A percentile compares a stretch with the other conserved stretches of the same genome.
Conservation (phyloP, 768 basidiomycete genomes). For the Leccinellum albellum region DNA sequence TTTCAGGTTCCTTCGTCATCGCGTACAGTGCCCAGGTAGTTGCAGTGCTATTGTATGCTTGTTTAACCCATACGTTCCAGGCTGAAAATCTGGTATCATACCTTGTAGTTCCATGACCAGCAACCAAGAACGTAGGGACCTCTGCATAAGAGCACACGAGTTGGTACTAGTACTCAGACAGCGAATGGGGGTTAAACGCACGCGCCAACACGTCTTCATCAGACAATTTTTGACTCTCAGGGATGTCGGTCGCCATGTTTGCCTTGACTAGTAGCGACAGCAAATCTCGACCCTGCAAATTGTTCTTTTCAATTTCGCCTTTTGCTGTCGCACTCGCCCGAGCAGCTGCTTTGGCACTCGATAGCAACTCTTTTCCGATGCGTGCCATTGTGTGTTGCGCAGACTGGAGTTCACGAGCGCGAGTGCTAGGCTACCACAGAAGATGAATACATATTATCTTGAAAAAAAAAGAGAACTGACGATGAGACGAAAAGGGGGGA, state of each 20-base stretch:
- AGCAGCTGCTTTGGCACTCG: constrained; percentile 41
- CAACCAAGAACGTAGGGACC: neutral
- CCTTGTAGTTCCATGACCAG: constrained; percentile 1
- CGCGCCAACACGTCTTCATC: constrained; percentile 61
- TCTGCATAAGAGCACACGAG: neutral
- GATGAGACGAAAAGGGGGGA: constrained; percentile 38
- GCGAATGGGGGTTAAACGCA: constrained; percentile 26
- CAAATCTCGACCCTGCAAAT: constrained; percentile 45
- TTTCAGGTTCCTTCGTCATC: constrained; percentile 43
- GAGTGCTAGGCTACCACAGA: constrained; percentile 20
- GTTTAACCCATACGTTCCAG: neutral
- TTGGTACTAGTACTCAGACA: neutral
- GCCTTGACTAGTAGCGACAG: constrained; percentile 25
- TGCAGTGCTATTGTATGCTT: constrained; percentile 27
- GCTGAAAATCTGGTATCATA: neutral
- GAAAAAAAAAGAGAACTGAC: constrained; percentile 25
- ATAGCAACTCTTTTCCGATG: constrained; percentile 50
- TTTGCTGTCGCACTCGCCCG: constrained; percentile 17
- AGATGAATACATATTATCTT: neutral
- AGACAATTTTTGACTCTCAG: constrained; percentile 49
- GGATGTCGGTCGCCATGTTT: constrained; percentile 45
- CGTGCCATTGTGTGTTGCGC: constrained; percentile 43
- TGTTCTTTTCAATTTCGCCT: constrained; percentile 33
- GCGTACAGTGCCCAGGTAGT: constrained; percentile 59
- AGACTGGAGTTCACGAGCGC: constrained; percentile 8